Evolutionary conservation across 2,329 filamentous ascomycete species (phyloP).

Genomic region (Pleoardoris graminearum): DNA sequence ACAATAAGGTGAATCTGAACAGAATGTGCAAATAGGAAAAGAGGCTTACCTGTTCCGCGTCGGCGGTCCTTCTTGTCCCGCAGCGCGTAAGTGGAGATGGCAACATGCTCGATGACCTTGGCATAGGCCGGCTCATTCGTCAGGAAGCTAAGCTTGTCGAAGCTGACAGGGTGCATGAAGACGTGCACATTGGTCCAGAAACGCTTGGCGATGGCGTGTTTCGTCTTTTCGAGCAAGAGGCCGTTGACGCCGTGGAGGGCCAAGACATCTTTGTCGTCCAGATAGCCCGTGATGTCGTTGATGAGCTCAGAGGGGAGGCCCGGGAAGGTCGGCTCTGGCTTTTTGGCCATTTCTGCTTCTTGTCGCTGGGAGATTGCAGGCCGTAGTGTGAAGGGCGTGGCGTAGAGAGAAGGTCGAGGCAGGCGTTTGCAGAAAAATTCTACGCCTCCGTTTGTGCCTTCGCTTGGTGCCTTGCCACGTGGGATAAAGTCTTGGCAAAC

Average conservation of each 20-base stretch:
- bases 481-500: no score
- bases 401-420: neutral
- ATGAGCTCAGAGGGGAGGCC: neutral
- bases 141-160: neutral
- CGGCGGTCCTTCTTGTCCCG: neutral
- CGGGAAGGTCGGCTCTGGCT: neutral
- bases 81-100: neutral
- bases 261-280: neutral
- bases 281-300: neutral
- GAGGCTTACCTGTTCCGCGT: neutral
- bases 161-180: neutral
- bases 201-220: neutral
- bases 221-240: no score
- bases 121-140: neutral
- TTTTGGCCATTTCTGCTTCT: neutral
- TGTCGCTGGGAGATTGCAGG: neutral
- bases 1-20: neutral
- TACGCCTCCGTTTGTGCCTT: conserved; percentile 2
- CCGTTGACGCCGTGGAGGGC: neutral
- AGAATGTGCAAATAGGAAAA: no score
- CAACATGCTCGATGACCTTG: neutral
- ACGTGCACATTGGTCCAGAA: neutral
- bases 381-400: neutral
- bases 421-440: neutral
- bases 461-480: no score